Conservation (phyloP, 169 alveolate genomes). For the Cryptosporidium sp. region DNA sequence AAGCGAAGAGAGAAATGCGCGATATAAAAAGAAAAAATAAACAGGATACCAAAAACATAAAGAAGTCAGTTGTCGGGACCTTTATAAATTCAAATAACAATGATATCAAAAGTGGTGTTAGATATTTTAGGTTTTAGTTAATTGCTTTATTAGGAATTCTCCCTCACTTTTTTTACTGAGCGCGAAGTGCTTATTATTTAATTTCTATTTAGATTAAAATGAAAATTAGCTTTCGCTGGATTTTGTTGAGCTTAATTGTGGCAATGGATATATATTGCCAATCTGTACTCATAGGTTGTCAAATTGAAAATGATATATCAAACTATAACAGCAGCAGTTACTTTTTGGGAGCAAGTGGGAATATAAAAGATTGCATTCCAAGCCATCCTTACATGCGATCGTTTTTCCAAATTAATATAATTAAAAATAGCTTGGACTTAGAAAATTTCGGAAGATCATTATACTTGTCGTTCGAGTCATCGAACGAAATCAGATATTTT, state of each 20-base stretch:
- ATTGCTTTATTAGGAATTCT: background rate
- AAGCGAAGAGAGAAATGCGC: constrained; percentile 83
- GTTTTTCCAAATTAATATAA: constrained; percentile 22
- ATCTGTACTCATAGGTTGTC: constrained; percentile 38
- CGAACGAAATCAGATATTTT: constrained; percentile 44
- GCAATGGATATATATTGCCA: constrained; percentile 71
- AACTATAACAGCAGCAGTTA: background rate
- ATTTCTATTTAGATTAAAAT: constrained; percentile 9
- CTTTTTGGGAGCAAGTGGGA: background rate
- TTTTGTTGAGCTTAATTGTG: constrained; percentile 39
- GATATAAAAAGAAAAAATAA: constrained; percentile 85
- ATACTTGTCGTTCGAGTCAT: constrained; percentile 25
- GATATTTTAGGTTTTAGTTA: constrained; percentile 36
- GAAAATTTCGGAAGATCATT: constrained; percentile 53
- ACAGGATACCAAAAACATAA: constrained; percentile 46
- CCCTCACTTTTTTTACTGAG: background rate
- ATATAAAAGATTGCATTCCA: constrained; percentile 40
- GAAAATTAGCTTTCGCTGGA: constrained; percentile 63
- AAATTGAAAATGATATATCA: constrained; percentile 28
- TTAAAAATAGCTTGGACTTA: constrained; percentile 30
- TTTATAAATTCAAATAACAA: constrained; percentile 7
- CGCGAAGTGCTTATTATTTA: background rate
- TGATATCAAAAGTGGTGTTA: constrained; percentile 59
- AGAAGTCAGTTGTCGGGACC: constrained; percentile 12
- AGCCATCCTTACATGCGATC: constrained; percentile 64